phyloP scores from a whole-genome alignment of 805 yeast genomes.

The Yarrowia sp. region DNA sequence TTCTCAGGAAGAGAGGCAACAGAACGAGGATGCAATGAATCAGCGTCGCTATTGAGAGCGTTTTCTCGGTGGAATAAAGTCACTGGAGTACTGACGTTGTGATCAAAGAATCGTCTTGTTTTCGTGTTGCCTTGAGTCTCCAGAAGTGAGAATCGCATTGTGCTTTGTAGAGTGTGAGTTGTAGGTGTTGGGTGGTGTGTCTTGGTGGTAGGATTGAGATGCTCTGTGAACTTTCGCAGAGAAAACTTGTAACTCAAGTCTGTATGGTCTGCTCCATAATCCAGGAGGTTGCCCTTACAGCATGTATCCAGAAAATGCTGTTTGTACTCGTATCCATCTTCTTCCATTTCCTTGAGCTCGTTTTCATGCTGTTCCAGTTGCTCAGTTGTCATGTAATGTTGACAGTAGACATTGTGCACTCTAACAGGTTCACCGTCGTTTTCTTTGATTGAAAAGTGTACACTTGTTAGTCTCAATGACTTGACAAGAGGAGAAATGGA shows the following conservation, averaged over 20 bases:
- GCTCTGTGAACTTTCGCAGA: slow-evolving; percentile 9
- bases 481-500: not conserved
- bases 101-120: slow-evolving; percentile 12
- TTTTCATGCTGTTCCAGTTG: slow-evolving; percentile 12
- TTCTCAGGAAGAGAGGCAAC: not conserved
- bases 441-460: slow-evolving; percentile 14
- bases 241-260: slow-evolving; percentile 10
- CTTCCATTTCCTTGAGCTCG: slow-evolving; percentile 10
- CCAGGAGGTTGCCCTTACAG: slow-evolving; percentile 12
- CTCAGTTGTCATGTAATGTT: slow-evolving; percentile 25
- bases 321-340: not conserved
- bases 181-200: slow-evolving; percentile 3
- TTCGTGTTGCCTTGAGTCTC: not conserved
- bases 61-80: slow-evolving; percentile 4
- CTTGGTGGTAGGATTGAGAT: slow-evolving; percentile 19
- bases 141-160: slow-evolving; percentile 9
- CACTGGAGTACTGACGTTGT: slow-evolving; percentile 8
- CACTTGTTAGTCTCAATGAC: slow-evolving; percentile 7
- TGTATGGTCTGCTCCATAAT: not conserved
- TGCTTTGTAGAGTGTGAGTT: slow-evolving; percentile 2
- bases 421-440: not conserved
- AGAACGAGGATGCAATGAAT: not conserved
- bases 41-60: not conserved
- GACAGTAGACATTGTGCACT: slow-evolving; percentile 19
- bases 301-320: slow-evolving; percentile 25